Percentiles rank a stretch among this genome's conserved stretches.
Evolutionary conservation across 805 yeast species (phyloP).

Genomic region (Starmerella stellata): DNA sequence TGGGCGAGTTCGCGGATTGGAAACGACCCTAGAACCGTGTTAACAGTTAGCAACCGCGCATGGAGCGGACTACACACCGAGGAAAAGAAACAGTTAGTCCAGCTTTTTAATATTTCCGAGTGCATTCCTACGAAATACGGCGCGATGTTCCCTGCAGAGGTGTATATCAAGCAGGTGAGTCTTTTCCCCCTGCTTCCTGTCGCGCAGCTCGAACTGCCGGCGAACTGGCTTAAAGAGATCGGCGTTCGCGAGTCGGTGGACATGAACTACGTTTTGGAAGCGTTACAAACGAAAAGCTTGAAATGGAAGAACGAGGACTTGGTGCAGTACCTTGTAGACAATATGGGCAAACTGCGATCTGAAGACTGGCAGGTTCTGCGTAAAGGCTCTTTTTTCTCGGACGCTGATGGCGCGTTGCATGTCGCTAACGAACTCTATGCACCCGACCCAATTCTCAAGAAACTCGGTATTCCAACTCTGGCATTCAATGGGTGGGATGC

Average conservation of each 20-base stretch:
- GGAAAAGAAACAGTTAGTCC: background rate
- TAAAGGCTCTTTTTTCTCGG: slow-evolving; percentile 19
- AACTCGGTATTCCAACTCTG: slow-evolving; percentile 20
- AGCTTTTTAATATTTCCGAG: slow-evolving; percentile 1
- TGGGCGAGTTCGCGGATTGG: slow-evolving; percentile 6
- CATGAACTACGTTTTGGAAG: slow-evolving; percentile 24
- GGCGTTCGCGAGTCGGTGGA: slow-evolving; percentile 27
- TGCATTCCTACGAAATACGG: slow-evolving; percentile 27
- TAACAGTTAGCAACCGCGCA: background rate
- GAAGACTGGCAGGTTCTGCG: slow-evolving; percentile 22
- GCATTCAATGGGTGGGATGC: slow-evolving; percentile 19
- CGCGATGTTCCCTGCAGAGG: slow-evolving; percentile 21
- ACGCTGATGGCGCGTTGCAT: slow-evolving; percentile 6
- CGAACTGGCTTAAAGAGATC: slow-evolving; percentile 17
- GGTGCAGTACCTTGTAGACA: slow-evolving; percentile 21
- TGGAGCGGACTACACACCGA: background rate
- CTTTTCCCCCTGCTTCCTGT: slow-evolving; percentile 26
- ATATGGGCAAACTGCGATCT: slow-evolving; percentile 16
- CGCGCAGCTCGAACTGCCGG: slow-evolving; percentile 11
- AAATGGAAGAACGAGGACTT: slow-evolving; percentile 24
- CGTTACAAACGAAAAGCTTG: slow-evolving; percentile 17
- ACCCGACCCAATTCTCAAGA: slow-evolving; percentile 18
- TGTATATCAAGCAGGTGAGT: slow-evolving; percentile 21
- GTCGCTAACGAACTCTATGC: slow-evolving; percentile 18
- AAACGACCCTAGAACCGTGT: background rate